phyloP scores from a whole-genome alignment of 1,284 basidiomycete species.

The Marasmius oreades region DNA sequence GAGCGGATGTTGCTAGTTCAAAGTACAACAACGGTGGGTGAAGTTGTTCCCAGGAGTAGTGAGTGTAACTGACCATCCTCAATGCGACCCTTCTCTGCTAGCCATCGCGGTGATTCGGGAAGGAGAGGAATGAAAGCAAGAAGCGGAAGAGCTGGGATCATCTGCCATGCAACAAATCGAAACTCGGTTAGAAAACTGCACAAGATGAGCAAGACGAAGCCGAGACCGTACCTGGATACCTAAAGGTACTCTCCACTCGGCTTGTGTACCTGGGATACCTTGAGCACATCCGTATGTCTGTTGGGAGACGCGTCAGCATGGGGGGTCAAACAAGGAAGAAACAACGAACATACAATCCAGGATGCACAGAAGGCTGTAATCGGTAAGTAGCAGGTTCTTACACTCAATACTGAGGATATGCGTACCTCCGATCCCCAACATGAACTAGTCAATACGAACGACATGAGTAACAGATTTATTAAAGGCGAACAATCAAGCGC shows the following conservation, averaged over 20 bases:
- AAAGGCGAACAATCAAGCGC: background rate
- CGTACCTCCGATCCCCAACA: conserved; percentile 39
- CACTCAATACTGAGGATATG: background rate
- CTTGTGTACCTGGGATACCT: conserved; percentile 30
- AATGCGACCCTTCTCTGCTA: conserved; percentile 52
- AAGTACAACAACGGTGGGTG: background rate
- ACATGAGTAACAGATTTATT: background rate
- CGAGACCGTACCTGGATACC: conserved; percentile 33
- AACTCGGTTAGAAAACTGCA: background rate
- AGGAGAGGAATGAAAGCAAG: conserved; percentile 48
- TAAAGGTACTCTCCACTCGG: conserved; percentile 55
- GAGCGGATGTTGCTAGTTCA: conserved; percentile 27
- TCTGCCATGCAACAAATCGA: conserved; percentile 19
- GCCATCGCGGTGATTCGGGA: conserved; percentile 54
- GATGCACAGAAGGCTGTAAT: conserved; percentile 38
- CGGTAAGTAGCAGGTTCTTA: background rate
- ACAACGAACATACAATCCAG: conserved; percentile 31
- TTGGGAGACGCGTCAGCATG: background rate
- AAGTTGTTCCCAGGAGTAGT: background rate
- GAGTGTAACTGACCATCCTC: conserved; percentile 32
- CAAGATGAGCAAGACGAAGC: no score
- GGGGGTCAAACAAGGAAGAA: background rate
- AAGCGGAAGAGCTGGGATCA: conserved; percentile 48
- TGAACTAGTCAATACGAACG: conserved; percentile 24
- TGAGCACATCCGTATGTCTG: conserved; percentile 37